Conservation (phyloP, 331 rosid genomes). For the Erythrophleum ivorense region DNA sequence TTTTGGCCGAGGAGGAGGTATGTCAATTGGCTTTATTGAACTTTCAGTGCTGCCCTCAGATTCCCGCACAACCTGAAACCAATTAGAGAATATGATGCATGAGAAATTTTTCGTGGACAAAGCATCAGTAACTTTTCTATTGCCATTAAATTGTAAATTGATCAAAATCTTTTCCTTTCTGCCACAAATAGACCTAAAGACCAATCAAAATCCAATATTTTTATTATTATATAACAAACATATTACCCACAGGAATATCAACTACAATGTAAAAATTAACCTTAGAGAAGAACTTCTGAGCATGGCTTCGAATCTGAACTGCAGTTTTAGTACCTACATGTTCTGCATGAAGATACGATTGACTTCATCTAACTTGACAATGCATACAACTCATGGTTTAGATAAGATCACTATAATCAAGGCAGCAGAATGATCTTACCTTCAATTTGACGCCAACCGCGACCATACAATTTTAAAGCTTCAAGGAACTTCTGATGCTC, state of each 20-base stretch:
- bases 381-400: background rate
- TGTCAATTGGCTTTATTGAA: slow-evolving; percentile 65
- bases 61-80: slow-evolving; percentile 75
- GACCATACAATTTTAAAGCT: slow-evolving; percentile 94
- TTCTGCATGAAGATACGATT: slow-evolving; percentile 67
- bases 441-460: slow-evolving; percentile 98
- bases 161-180: background rate
- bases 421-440: slow-evolving; percentile 52
- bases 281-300: slow-evolving; percentile 99
- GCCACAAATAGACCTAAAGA: slow-evolving; percentile 1
- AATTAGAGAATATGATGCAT: slow-evolving; percentile 29
- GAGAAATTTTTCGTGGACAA: slow-evolving; percentile 15
- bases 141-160: slow-evolving; percentile 17
- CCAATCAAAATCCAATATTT: slow-evolving; percentile 24
- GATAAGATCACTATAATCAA: background rate
- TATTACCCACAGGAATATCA: background rate
- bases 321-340: slow-evolving; percentile 98
- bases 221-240: background rate
- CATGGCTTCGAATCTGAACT: slow-evolving; percentile 99
- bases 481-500: slow-evolving; percentile 94
- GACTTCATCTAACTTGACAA: slow-evolving; percentile 44
- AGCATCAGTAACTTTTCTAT: slow-evolving; percentile 10
- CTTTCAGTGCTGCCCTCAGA: slow-evolving; percentile 63
- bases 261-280: slow-evolving; percentile 42
- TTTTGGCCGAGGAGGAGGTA: slow-evolving; percentile 99